phyloP scores from a whole-genome alignment of 306 rosid species.

The Alnus glutinosa region DNA sequence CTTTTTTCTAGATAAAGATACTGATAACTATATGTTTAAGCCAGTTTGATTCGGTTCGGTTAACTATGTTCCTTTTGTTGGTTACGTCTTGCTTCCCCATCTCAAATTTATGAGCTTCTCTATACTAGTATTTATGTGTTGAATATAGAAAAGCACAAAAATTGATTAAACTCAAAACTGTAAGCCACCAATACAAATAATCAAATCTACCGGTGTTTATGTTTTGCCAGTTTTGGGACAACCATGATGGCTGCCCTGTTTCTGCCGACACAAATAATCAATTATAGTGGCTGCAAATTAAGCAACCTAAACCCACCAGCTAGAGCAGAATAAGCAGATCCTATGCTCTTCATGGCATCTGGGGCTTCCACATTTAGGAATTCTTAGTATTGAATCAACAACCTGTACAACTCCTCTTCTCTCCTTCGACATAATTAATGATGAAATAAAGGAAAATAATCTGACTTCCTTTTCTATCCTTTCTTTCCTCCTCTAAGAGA shows the following conservation, averaged over 20 bases:
- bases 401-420: constrained; percentile 41
- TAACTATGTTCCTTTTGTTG: constrained; percentile 20
- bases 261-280: constrained; percentile 50
- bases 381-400: constrained; percentile 62
- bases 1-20: too few species aligned
- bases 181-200: constrained; percentile 72
- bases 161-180: constrained; percentile 62
- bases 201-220: constrained; percentile 75
- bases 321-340: constrained; percentile 76
- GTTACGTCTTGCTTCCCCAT: constrained; percentile 16
- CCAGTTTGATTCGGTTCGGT: too few species aligned
- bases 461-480: too few species aligned
- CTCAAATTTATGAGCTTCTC: constrained; percentile 35
- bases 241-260: constrained; percentile 54
- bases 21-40: too few species aligned
- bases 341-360: constrained; percentile 87
- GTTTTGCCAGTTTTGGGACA: constrained; percentile 48
- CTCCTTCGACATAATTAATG: too few species aligned
- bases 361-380: constrained; percentile 86
- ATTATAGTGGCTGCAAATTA: constrained; percentile 44
- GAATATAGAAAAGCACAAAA: constrained; percentile 58
- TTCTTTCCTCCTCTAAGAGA: too few species aligned
- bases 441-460: too few species aligned
- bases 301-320: constrained; percentile 87
- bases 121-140: constrained; percentile 61